These are phyloP conservation scores for Clonostachys rhizophaga DNA, from an alignment of 2,329 filamentous ascomycete species.

Conservation along the genomic window DNA sequence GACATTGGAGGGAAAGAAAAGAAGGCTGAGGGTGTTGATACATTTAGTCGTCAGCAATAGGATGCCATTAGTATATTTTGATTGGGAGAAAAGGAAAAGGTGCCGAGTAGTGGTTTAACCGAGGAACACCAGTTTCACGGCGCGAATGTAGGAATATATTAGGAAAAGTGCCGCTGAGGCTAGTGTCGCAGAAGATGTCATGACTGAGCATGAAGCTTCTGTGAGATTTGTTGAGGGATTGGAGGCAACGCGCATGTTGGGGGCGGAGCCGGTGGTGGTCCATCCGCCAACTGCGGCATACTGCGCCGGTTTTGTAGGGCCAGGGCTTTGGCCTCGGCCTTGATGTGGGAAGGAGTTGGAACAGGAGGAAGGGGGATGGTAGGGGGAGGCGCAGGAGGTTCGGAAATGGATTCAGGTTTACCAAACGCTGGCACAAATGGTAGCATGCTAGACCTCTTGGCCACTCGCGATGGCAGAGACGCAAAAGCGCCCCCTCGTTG, in stretches of 20 bases:
- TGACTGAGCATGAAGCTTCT: background rate
- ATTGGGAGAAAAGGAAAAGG: background rate
- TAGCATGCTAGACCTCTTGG: constrained; percentile 12
- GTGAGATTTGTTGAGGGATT: constrained; percentile 28
- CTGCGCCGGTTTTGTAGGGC: constrained; percentile 33
- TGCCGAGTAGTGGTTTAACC: too few relatives aligned
- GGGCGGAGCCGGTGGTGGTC: constrained; percentile 48
- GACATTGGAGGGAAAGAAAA: background rate
- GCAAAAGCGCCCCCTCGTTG: constrained; percentile 14
- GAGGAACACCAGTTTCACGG: too few relatives aligned
- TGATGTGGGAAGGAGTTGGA: constrained; percentile 13
- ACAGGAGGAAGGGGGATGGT: constrained; percentile 21
- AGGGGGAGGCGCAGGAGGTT: constrained; percentile 16
- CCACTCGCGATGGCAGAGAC: constrained; percentile 11
- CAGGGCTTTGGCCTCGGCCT: constrained; percentile 11
- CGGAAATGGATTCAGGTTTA: constrained; percentile 9
- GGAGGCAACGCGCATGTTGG: constrained; percentile 51
- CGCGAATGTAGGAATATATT: background rate
- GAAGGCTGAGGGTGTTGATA: background rate
- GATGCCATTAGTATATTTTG: background rate
- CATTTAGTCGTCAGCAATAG: background rate
- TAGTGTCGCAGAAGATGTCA: background rate
- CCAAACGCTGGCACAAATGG: constrained; percentile 5
- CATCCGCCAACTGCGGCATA: constrained; percentile 44
- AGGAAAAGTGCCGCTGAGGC: background rate